These are phyloP conservation scores for Choanephora cucurbitarum DNA, from an alignment of 371 early-diverging fungal species.

Conservation along the genomic window DNA sequence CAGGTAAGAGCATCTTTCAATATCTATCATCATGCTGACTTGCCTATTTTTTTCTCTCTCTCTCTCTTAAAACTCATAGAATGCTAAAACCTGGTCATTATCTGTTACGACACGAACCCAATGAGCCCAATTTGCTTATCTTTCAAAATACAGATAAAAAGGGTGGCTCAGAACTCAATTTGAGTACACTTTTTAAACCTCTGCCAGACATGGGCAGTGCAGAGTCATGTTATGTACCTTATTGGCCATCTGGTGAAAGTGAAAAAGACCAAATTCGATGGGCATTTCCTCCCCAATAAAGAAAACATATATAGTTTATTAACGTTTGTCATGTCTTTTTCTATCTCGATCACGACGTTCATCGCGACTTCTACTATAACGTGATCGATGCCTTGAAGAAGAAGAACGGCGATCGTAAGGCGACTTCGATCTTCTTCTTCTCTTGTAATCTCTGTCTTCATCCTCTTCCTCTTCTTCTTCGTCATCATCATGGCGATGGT, in stretches of 20 bases:
- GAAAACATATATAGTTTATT: not conserved
- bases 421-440: conserved; percentile 12
- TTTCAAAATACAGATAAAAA: conserved; percentile 1
- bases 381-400: conserved; percentile 31
- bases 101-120: conserved; percentile 10
- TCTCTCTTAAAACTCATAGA: no score
- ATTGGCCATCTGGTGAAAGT: not conserved
- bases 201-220: not conserved
- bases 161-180: no score
- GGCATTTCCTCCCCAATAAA: conserved; percentile 1
- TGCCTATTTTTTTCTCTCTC: no score
- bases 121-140: conserved; percentile 5
- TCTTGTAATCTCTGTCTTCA: conserved; percentile 6
- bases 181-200: not conserved
- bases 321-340: not conserved
- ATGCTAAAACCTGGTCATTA: conserved; percentile 16
- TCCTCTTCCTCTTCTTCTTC: conserved; percentile 8
- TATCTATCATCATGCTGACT: no score
- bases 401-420: conserved; percentile 15
- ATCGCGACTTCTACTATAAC: conserved; percentile 26
- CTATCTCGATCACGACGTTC: not conserved
- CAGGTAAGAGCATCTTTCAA: no score
- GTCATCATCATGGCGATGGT: conserved; percentile 6
- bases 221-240: not conserved
- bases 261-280: not conserved